These are phyloP conservation scores for Meyerozyma athensensis DNA, from an alignment of 1,139 yeast genomes.

Conservation along the genomic window DNA sequence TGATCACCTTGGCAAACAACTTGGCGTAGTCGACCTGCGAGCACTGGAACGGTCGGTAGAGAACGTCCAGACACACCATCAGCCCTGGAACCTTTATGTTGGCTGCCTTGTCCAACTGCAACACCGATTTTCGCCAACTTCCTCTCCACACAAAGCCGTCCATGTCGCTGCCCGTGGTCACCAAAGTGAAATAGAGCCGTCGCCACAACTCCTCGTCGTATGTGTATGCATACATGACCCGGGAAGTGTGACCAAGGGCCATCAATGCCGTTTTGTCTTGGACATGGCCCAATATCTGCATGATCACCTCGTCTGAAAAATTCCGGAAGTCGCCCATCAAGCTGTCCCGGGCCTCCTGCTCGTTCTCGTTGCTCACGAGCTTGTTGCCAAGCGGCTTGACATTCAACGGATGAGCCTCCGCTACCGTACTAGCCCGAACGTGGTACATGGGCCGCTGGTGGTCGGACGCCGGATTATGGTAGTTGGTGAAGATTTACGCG, in stretches of 20 bases:
- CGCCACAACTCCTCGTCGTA: constrained; percentile 82
- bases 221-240: constrained; percentile 64
- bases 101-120: constrained; percentile 35
- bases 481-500: not conserved
- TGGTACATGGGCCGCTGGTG: constrained; percentile 1
- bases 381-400: constrained; percentile 73
- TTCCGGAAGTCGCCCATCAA: constrained; percentile 50
- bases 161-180: constrained; percentile 4
- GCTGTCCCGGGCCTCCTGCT: constrained; percentile 22
- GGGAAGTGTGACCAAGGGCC: constrained; percentile 53
- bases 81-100: constrained; percentile 34
- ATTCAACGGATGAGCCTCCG: constrained; percentile 62
- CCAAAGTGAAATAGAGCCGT: constrained; percentile 37
- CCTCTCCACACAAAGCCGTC: constrained; percentile 68
- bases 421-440: constrained; percentile 11
- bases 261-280: constrained; percentile 42
- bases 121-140: constrained; percentile 67
- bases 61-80: constrained; percentile 48
- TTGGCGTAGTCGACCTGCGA: constrained; percentile 58
- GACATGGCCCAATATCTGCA: constrained; percentile 43
- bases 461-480: too few relatives aligned
- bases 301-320: constrained; percentile 57
- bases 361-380: constrained; percentile 17
- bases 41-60: constrained; percentile 78
- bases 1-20: constrained; percentile 43